Evolutionary conservation across 2,329 filamentous ascomycete species (phyloP).

Genomic region (Dissoconium aciculare): DNA sequence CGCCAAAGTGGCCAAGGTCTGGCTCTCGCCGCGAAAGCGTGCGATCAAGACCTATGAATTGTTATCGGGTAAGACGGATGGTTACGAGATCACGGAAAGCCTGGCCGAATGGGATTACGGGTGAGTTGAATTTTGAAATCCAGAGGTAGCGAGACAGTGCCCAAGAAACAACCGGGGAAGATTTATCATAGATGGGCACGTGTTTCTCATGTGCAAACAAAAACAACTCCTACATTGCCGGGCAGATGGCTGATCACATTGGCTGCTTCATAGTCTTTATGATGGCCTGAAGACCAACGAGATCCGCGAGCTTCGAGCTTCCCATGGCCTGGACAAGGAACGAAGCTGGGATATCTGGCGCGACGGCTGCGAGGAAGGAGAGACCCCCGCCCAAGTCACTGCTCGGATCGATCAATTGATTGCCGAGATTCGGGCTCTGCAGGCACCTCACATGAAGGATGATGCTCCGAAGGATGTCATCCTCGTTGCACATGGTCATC

Average conservation of each 20-base stretch:
- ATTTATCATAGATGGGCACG: no score
- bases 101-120: conserved; percentile 79
- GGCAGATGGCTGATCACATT: no score
- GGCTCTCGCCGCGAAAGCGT: conserved; percentile 36
- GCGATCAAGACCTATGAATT: conserved; percentile 37
- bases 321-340: conserved; percentile 41
- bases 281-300: conserved; percentile 62
- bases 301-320: conserved; percentile 46
- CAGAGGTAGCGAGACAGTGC: no score
- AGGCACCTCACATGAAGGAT: conserved; percentile 31
- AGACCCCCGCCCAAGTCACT: conserved; percentile 58
- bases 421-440: conserved; percentile 50
- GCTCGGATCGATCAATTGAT: conserved; percentile 59
- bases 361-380: conserved; percentile 75
- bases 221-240: no score
- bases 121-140: conserved; percentile 6
- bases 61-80: conserved; percentile 23
- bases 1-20: conserved; percentile 32
- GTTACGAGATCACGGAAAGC: conserved; percentile 44
- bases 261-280: conserved; percentile 42
- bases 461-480: conserved; percentile 47
- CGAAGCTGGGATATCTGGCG: conserved; percentile 69
- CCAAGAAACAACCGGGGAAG: no score
- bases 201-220: no score
- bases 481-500: conserved; percentile 76